These are phyloP conservation scores for Alternaria sp. DNA, from an alignment of 2,329 filamentous ascomycete species.

Conservation along the genomic window DNA sequence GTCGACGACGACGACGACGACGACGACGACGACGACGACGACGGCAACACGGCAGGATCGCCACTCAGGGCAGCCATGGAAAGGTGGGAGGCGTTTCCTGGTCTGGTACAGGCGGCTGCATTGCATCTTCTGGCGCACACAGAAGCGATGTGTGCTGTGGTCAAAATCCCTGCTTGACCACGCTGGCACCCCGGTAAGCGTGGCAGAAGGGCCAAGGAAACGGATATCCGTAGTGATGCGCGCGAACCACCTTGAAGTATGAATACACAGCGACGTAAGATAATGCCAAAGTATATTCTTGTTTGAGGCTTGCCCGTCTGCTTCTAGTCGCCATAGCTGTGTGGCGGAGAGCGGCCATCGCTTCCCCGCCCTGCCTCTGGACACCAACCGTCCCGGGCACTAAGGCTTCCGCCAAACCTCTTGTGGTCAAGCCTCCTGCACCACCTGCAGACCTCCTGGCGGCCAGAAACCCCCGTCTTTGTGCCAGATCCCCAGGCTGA, in stretches of 20 bases:
- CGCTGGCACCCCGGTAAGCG: slow-evolving; percentile 3
- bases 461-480: slow-evolving; percentile 30
- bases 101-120: slow-evolving; percentile 23
- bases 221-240: slow-evolving; percentile 4
- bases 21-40: slow-evolving; percentile 2
- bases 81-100: slow-evolving; percentile 16
- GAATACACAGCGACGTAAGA: too few species aligned
- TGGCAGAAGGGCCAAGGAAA: not conserved
- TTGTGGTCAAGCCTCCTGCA: slow-evolving; percentile 24
- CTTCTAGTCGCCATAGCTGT: slow-evolving; percentile 13
- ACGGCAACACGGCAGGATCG: slow-evolving; percentile 12
- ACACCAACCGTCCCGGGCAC: slow-evolving; percentile 33
- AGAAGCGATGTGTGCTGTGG: not conserved
- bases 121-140: slow-evolving; percentile 18
- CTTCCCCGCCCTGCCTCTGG: slow-evolving; percentile 30
- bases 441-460: slow-evolving; percentile 33
- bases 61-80: slow-evolving; percentile 9
- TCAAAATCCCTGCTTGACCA: slow-evolving; percentile 2
- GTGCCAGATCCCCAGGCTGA: slow-evolving; percentile 26
- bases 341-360: slow-evolving; percentile 16
- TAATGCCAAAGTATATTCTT: slow-evolving; percentile 4
- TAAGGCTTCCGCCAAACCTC: slow-evolving; percentile 23
- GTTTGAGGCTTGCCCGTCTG: slow-evolving; percentile 6
- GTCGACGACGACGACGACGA: slow-evolving; percentile 3
- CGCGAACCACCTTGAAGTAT: too few species aligned